Evolutionary conservation across 2,329 filamentous ascomycete genomes (phyloP), one percentile per base, ranked within the genome.

Genomic region (Microcyclospora pomicola): DNA sequence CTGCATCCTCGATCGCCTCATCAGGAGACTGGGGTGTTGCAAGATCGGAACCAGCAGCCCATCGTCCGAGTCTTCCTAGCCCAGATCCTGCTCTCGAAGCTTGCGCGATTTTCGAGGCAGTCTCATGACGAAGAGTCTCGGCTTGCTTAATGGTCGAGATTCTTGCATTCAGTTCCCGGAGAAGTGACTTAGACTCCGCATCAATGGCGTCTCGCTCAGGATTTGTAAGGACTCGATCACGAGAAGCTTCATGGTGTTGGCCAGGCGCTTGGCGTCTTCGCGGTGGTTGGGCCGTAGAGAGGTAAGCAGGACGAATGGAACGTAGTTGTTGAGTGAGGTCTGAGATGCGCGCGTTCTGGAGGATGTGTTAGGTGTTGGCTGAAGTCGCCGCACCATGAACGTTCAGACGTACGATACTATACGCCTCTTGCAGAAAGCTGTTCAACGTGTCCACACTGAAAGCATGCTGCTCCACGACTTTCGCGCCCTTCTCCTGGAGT

Each of bases 401-500:
- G 14, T 31, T 9, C 30, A 5, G 10, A 15, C 51, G 9, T 66
- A 92, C 87, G 60, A 96, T 95, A 57, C 81, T 76, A 63, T 93
- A 91, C 37, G 91, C 91, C 63, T 96, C 88, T 56, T 88, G 86
- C 27, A 96, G 67, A 57, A 96, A 98, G 52, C 82, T 81, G 58
- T 95, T 83, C 36, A 91, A 72, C 37, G 54, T 52, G 34, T 56
- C 55, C 36, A 60, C 51, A 42, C 56, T 56, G 44, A 60, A 65
- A 9, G 53, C 54, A 42, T 62, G 56, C 39, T 58, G 49, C 62
- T 69, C 47, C 10, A 71, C 67, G 6, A 67, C 62, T 19, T 65
- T 63, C 33, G 71, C 69, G 13, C 46, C 59, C 44, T 73, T 73
- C 49, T 69, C 63, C 51, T 71, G 70, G 15, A 88, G 69, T 34